Base-by-base conservation (phyloP, 495 filamentous ascomycete species). In the Astrocystis sublimbata region DNA sequence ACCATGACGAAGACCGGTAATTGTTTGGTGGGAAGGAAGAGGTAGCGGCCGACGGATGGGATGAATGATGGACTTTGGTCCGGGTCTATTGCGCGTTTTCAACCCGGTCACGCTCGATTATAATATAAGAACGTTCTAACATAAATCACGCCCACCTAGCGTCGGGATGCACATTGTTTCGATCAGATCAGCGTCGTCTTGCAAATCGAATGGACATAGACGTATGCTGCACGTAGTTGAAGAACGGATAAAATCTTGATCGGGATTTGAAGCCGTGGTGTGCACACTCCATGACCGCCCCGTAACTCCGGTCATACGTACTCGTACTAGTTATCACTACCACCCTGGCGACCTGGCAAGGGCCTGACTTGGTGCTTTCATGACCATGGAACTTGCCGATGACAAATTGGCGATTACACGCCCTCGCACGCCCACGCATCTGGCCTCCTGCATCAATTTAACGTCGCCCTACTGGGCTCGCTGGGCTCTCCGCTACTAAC, bases 1-100 rank as follows among this genome's bases (percentile, higher is more conserved):
- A 56, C 60, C 60, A 54, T 62, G 38, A 31, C n/a, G 60, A 40
- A 62, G n/a, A n/a, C n/a, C n/a, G n/a, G n/a, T n/a, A n/a, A n/a
- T n/a, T n/a, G n/a, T n/a, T 47, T 26, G 13, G 47, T 31, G 10
- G 40, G 17, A 35, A 33, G 17, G 24, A 33, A 19, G 33, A 35
- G 21, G 31, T 36, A n/a, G 28, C 31, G 28, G 55, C n/a, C 45
- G 50, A 45, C 33, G 5, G 23, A 30, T 38, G 21, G 33, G 26
- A 21, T 45, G 49, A 33, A 26, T 7, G 26, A 52, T 41, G 13
- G 28, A 23, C 6, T 26, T 40, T 33, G 36, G 28, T 24, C 36
- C 38, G 36, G 21, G 58, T 33, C 33, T 13, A n/a, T 24, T 36
- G 49, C 36, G 36, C 47, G 36, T 53, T 6, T 53, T 26, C 36